Conservation (phyloP, 495 filamentous ascomycete species). For the Trichoderma reesei region DNA sequence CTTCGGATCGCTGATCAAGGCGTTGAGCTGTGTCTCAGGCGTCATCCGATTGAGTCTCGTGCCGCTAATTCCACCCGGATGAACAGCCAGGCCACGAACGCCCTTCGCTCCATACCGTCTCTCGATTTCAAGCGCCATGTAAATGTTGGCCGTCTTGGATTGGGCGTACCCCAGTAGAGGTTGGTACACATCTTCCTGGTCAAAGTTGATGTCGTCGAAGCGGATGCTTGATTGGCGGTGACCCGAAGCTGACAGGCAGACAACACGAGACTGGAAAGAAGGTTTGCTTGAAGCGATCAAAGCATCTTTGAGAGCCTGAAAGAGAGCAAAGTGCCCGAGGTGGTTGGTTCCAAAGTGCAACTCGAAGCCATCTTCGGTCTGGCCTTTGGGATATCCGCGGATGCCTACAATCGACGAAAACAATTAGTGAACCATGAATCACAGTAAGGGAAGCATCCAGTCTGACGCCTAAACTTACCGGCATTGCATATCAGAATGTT, state of each 20-base stretch:
- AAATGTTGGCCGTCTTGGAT: constrained; percentile 43
- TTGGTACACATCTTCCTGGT: constrained; percentile 13
- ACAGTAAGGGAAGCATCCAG: background rate
- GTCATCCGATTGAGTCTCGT: background rate
- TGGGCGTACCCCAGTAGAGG: constrained; percentile 35
- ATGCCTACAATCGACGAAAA: constrained; percentile 16
- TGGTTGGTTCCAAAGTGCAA: constrained; percentile 42
- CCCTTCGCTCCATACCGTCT: constrained; percentile 15
- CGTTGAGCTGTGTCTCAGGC: constrained; percentile 12
- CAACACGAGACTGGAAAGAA: constrained; percentile 24
- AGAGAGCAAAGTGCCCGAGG: constrained; percentile 42
- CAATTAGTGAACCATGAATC: background rate
- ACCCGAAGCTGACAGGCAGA: constrained; percentile 27
- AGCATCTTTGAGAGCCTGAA: constrained; percentile 36
- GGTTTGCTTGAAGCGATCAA: constrained; percentile 29
- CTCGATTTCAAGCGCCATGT: constrained; percentile 21
- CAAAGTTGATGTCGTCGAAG: constrained; percentile 38
- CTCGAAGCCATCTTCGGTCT: constrained; percentile 39
- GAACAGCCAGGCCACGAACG: constrained; percentile 16
- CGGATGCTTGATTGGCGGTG: constrained; percentile 31
- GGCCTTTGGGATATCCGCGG: constrained; percentile 29
- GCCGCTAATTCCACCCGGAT: constrained; percentile 21
- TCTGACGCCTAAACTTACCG: background rate
- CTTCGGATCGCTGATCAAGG: constrained; percentile 6
- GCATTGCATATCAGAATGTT: constrained; percentile 25